Percentiles rank a stretch among this genome's conserved stretches.
Evolutionary conservation across 495 filamentous ascomycete species (phyloP).

Genomic region (Podospora comata): DNA sequence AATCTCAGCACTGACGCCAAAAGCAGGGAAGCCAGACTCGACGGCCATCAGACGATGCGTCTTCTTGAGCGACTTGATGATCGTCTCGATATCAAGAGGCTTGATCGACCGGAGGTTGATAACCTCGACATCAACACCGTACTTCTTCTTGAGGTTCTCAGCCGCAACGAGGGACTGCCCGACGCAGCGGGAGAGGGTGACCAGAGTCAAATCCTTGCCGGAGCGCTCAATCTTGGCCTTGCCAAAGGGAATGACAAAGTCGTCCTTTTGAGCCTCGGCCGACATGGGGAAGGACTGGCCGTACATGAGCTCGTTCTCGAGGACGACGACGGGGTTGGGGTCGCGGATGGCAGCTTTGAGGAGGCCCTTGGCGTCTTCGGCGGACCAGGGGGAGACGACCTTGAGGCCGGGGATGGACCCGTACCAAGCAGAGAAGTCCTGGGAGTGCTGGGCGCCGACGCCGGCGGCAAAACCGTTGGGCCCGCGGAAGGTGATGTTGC

Average conservation of each 20-base stretch:
- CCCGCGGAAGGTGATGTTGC: conserved; percentile 98
- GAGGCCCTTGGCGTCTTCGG: conserved; percentile 97
- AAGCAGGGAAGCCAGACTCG: conserved; percentile 93
- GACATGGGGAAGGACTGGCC: conserved; percentile 93
- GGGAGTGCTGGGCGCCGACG: conserved; percentile 96
- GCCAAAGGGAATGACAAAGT: conserved; percentile 93
- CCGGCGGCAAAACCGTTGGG: conserved; percentile 97
- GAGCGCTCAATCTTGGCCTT: conserved; percentile 98
- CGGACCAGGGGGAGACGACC: conserved; percentile 91
- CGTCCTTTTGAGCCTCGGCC: conserved; percentile 87
- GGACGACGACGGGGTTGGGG: conserved; percentile 90
- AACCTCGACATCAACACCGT: conserved; percentile 92
- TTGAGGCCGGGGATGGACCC: conserved; percentile 96
- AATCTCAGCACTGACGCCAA: conserved; percentile 88
- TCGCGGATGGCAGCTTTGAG: conserved; percentile 97
- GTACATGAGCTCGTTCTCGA: conserved; percentile 98
- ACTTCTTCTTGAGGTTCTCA: conserved; percentile 86
- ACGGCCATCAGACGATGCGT: conserved; percentile 87
- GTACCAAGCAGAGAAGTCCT: conserved; percentile 98
- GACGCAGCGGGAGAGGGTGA: conserved; percentile 90
- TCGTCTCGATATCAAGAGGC: conserved; percentile 90
- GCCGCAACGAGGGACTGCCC: conserved; percentile 88
- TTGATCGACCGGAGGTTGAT: conserved; percentile 97
- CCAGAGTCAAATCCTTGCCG: conserved; percentile 94
- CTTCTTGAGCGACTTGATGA: conserved; percentile 97